Evolutionary conservation across 2,329 filamentous ascomycete genomes (phyloP).

Genomic region (Cryphonectria parasitica): DNA sequence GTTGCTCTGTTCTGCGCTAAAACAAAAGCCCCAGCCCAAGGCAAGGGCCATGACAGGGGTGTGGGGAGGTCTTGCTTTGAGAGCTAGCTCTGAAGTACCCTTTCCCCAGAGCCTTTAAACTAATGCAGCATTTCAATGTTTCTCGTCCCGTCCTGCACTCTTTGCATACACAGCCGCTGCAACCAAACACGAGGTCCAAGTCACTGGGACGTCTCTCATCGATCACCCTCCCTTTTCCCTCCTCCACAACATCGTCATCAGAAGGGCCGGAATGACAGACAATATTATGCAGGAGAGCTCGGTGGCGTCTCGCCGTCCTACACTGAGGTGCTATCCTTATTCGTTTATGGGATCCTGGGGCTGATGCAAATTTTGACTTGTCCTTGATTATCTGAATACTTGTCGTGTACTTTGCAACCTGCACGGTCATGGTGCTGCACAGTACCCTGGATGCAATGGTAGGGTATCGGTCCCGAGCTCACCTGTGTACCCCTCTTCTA

Average conservation of each 20-base stretch:
- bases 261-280: not conserved
- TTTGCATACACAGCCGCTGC: not conserved
- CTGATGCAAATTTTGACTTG: not conserved
- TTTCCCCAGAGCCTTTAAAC: not conserved
- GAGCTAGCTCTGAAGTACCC: not conserved
- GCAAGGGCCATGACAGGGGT: not conserved
- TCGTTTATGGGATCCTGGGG: not conserved
- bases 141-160: not conserved
- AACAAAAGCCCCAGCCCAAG: not conserved
- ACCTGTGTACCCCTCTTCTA: conserved; percentile 13
- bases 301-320: conserved; percentile 4
- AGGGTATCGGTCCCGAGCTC: conserved; percentile 21
- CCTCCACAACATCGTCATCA: not conserved
- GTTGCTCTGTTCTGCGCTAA: not conserved
- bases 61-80: no score
- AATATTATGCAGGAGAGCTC: not conserved
- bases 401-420: not conserved
- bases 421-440: conserved; percentile 21
- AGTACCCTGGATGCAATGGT: conserved; percentile 21
- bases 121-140: conserved; percentile 1
- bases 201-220: not conserved
- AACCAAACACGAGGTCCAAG: not conserved
- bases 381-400: not conserved
- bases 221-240: not conserved
- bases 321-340: not conserved